These are phyloP conservation scores for Colletotrichum musae DNA, from an alignment of 2,329 filamentous ascomycete species.

Conservation along the genomic window DNA sequence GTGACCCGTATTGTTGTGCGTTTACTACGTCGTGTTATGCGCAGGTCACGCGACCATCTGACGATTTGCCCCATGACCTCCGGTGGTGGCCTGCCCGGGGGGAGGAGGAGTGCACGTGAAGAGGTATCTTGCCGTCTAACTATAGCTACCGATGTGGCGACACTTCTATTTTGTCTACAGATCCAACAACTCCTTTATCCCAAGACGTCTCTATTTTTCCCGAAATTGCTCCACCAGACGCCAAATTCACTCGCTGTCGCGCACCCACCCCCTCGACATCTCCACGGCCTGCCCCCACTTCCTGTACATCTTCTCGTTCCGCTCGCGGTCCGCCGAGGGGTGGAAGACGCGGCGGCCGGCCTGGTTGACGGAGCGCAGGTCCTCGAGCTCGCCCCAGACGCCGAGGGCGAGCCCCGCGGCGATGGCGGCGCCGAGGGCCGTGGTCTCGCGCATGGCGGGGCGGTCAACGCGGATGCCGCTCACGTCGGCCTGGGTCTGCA, in stretches of 20 bases:
- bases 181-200: conserved; percentile 7
- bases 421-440: conserved; percentile 88
- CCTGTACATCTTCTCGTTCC: conserved; percentile 58
- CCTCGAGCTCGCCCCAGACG: conserved; percentile 80
- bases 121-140: conserved; percentile 32
- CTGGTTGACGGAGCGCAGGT: conserved; percentile 81
- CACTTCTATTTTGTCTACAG: conserved; percentile 18
- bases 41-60: conserved; percentile 6
- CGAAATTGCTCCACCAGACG: background rate
- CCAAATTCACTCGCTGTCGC: conserved; percentile 18
- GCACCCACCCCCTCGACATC: conserved; percentile 70
- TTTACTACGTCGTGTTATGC: background rate
- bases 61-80: background rate
- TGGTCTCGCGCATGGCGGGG: conserved; percentile 91
- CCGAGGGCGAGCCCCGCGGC: conserved; percentile 88
- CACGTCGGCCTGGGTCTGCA: conserved; percentile 92
- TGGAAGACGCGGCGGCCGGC: conserved; percentile 78
- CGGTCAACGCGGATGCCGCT: conserved; percentile 86
- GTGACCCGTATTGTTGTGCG: background rate
- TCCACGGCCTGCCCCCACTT: conserved; percentile 72
- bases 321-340: conserved; percentile 69
- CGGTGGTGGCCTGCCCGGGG: background rate
- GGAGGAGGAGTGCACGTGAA: background rate
- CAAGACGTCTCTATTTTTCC: background rate
- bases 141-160: conserved; percentile 6